Percentiles rank a stretch among this genome's conserved stretches.
Evolutionary conservation across 129 eudicot species (phyloP).

Genomic region (Ambrosia artemisiifolia): DNA sequence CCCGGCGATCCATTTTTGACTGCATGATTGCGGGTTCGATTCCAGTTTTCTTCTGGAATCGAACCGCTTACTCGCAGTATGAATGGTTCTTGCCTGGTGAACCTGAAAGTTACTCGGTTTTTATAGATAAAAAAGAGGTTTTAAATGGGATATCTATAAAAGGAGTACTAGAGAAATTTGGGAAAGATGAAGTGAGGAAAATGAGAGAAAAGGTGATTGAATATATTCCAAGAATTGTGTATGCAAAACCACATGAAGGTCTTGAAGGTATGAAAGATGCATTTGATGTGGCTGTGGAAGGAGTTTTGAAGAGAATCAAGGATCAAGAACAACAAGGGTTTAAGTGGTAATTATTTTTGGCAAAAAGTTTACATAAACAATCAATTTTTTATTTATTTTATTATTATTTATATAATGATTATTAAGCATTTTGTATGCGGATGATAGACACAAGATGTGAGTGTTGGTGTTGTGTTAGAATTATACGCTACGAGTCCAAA

Average conservation of each 20-base stretch:
- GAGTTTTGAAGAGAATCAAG: slow-evolving; percentile 68
- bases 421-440: neutral
- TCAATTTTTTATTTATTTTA: neutral
- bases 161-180: slow-evolving; percentile 46
- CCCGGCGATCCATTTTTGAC: slow-evolving; percentile 83
- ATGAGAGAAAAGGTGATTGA: slow-evolving; percentile 92
- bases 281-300: slow-evolving; percentile 82
- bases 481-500: too few relatives aligned
- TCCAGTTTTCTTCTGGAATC: slow-evolving; percentile 88
- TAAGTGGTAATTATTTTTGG: slow-evolving; percentile 48
- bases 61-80: slow-evolving; percentile 82
- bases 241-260: slow-evolving; percentile 59
- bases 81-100: slow-evolving; percentile 84
- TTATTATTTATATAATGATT: neutral
- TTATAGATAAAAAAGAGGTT: slow-evolving; percentile 65
- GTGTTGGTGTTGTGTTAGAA: slow-evolving; percentile 17
- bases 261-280: slow-evolving; percentile 70
- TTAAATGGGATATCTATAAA: slow-evolving; percentile 67
- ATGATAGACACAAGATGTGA: neutral
- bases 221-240: slow-evolving; percentile 63
- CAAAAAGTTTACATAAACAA: neutral
- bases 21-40: slow-evolving; percentile 98
- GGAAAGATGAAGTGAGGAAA: slow-evolving; percentile 46
- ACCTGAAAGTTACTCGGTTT: slow-evolving; percentile 79
- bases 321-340: slow-evolving; percentile 54